Evolutionary conservation across 371 early-diverging fungal species (phyloP), one percentile per base, ranked within the genome.

Genomic region (Mucor lusitanicus): DNA sequence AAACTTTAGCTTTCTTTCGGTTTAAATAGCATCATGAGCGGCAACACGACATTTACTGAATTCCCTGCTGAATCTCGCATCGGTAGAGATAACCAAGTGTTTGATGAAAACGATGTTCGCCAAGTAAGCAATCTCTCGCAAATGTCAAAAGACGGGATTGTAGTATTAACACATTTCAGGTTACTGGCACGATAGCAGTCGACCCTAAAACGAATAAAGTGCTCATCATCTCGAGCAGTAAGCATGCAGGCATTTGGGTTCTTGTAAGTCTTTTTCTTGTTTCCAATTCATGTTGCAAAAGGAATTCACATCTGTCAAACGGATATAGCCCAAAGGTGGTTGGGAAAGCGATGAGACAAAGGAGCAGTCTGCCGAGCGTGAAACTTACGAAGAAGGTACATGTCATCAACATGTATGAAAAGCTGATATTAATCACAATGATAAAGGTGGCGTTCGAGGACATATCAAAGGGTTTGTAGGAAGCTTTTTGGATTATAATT

Each of bases 301-400:
- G 74, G 72, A 68, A 6, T 33, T n/a, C 27, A 19, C 56, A 35
- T 28, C 15, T 17, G 35, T 3, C 19, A 28, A 8, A 35, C 25
- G 19, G 3, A 8, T 61, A 28, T 65, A 84, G 75, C 89, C 89
- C 13, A 88, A 88, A 69, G 89, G 89, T 7, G 89, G 89, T 30
- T 88, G 89, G 89, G 89, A 88, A 61, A 86, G 79, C 56, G 89
- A 88, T 58, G 89, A 88, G 69, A 81, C 87, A 30, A 73, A 77
- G 55, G 83, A 83, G 65, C 77, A 86, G 65, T 84, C 86, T 12
- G 89, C 89, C 13, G 73, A 67, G 21, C 77, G 89, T 17, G 89
- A 88, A 64, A 86, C 87, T 2, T 88, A 84, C 63, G 89, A 88
- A 82, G 89, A 88, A 79, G 86, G 88, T 85, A 79, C 21, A 11